Evolutionary conservation across 495 filamentous ascomycete genomes (phyloP).

Genomic region (Xylaria longipes): DNA sequence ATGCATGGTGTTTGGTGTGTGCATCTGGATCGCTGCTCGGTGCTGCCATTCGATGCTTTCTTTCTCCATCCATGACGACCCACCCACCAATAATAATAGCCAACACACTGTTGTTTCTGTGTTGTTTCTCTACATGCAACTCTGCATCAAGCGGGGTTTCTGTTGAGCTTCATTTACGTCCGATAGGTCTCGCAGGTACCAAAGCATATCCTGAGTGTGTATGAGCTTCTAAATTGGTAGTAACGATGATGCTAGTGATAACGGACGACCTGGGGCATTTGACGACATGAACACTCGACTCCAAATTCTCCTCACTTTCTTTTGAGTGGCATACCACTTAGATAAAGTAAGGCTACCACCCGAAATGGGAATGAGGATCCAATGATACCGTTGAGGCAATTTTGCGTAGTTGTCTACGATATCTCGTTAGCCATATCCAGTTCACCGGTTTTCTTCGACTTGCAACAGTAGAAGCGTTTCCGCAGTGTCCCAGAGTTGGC

Average conservation of each 20-base stretch:
- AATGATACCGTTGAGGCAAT: not conserved
- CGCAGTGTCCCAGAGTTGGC: not conserved
- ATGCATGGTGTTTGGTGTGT: slow-evolving; percentile 15
- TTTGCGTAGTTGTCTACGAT: not conserved
- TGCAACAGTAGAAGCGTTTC: not conserved
- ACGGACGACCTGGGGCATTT: not conserved
- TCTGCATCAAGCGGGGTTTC: slow-evolving; percentile 22
- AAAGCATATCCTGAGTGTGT: slow-evolving; percentile 2
- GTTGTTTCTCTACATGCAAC: slow-evolving; percentile 11
- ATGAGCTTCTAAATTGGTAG: not conserved
- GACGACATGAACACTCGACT: not conserved
- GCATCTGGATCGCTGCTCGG: slow-evolving; percentile 7
- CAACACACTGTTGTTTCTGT: slow-evolving; percentile 10
- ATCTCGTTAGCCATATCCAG: not conserved
- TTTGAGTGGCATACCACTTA: not conserved
- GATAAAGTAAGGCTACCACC: not conserved
- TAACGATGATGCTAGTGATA: not conserved
- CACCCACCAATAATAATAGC: slow-evolving; percentile 4
- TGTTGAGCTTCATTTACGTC: slow-evolving; percentile 15
- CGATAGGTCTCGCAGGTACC: slow-evolving; percentile 11
- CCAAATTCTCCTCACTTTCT: not conserved
- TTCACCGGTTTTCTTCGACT: not conserved
- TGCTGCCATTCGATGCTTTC: slow-evolving; percentile 12
- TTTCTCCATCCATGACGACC: slow-evolving; percentile 17
- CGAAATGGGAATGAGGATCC: not conserved